Evolutionary conservation across 805 yeast genomes (phyloP).

Genomic region (Ogataea angusta): DNA sequence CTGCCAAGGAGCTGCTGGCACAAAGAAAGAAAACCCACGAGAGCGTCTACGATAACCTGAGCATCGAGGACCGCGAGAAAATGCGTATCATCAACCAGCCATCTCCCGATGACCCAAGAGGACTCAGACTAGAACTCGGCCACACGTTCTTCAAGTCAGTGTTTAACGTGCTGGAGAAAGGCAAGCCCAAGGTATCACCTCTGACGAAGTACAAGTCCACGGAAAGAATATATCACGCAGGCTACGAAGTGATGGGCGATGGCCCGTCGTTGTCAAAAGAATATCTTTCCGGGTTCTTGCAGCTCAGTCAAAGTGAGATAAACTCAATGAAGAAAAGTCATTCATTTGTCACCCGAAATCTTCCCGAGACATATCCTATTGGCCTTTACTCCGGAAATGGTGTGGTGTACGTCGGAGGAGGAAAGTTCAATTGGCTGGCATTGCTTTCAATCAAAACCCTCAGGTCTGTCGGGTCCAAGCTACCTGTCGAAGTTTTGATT

Average conservation of each 20-base stretch:
- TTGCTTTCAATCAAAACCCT: slow-evolving; percentile 59
- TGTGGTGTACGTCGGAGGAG: slow-evolving; percentile 75
- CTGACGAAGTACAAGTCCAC: slow-evolving; percentile 43
- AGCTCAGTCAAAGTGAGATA: slow-evolving; percentile 42
- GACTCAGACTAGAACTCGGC: slow-evolving; percentile 34
- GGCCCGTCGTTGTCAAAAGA: slow-evolving; percentile 47
- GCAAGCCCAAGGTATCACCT: slow-evolving; percentile 43
- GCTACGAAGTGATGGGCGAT: slow-evolving; percentile 41
- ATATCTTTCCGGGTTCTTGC: slow-evolving; percentile 49
- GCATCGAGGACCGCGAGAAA: slow-evolving; percentile 17
- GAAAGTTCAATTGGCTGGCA: slow-evolving; percentile 67
- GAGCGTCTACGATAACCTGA: slow-evolving; percentile 8
- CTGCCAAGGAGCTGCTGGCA: slow-evolving; percentile 19
- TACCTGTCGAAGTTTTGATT: slow-evolving; percentile 80
- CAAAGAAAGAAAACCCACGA: slow-evolving; percentile 3
- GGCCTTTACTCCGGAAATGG: slow-evolving; percentile 52
- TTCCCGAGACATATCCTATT: slow-evolving; percentile 48
- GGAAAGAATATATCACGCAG: slow-evolving; percentile 52
- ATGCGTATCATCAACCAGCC: slow-evolving; percentile 22
- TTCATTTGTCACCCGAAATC: slow-evolving; percentile 37
- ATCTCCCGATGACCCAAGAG: slow-evolving; percentile 31
- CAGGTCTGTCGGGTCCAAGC: slow-evolving; percentile 56
- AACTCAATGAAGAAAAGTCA: slow-evolving; percentile 47
- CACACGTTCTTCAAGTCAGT: slow-evolving; percentile 42
- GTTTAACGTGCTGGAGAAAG: slow-evolving; percentile 35